phyloP scores from a whole-genome alignment of 352 stramenopile species.

The Phytophthora sp. region DNA sequence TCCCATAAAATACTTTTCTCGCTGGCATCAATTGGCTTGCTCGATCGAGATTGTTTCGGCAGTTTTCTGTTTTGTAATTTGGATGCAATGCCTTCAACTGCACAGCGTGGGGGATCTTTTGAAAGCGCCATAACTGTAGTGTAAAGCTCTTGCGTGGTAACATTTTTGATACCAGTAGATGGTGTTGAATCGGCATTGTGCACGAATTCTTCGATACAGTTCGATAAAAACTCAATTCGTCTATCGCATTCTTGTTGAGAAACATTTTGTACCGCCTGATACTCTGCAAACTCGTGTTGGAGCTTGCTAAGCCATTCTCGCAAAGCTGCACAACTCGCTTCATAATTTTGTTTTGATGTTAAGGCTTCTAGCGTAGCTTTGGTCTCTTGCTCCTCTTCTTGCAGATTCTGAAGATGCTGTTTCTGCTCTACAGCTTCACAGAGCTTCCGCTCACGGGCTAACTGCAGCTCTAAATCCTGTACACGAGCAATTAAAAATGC shows the following conservation, averaged over 20 bases:
- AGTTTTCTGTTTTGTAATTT: neutral
- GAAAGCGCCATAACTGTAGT: constrained; percentile 45
- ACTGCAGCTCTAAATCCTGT: constrained; percentile 35
- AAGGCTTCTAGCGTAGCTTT: constrained; percentile 1
- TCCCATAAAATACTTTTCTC: neutral
- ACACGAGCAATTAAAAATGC: constrained; percentile 12
- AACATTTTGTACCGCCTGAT: constrained; percentile 23
- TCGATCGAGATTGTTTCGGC: no score
- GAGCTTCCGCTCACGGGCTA: constrained; percentile 29
- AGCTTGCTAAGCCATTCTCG: constrained; percentile 26
- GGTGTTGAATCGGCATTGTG: constrained; percentile 30
- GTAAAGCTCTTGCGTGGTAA: constrained; percentile 45
- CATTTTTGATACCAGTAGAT: neutral
- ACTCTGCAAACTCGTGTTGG: constrained; percentile 43
- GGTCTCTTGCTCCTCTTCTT: constrained; percentile 21
- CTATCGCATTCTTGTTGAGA: constrained; percentile 39
- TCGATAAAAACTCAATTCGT: constrained; percentile 49
- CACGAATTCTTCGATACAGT: constrained; percentile 50
- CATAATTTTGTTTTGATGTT: constrained; percentile 19
- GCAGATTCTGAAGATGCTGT: constrained; percentile 13
- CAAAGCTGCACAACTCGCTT: neutral
- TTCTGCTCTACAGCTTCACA: constrained; percentile 26
- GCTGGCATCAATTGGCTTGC: no score
- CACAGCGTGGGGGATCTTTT: constrained; percentile 3
- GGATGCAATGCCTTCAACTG: neutral